Evolutionary conservation across 1,284 basidiomycete species (phyloP), one percentile per base, ranked within the genome.

Genomic region (Fomes fomentarius): DNA sequence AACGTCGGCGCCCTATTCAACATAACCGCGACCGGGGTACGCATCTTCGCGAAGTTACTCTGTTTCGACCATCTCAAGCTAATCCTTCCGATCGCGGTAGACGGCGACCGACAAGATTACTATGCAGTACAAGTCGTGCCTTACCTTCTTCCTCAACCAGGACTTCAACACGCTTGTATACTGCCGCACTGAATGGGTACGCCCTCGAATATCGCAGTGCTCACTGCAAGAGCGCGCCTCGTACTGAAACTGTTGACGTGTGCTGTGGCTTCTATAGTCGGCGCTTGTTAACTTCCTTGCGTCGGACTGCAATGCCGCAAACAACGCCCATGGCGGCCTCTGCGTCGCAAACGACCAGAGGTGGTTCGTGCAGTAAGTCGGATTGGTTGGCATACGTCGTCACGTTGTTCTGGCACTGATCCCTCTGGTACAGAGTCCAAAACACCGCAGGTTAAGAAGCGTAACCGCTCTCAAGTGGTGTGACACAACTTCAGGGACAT

Each of bases 251-350:
- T n/a, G n/a, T n/a, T n/a, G n/a, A n/a, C n/a, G n/a, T n/a, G n/a
- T n/a, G n/a, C n/a, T n/a, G n/a, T n/a, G n/a, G n/a, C n/a, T n/a
- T n/a, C n/a, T 15, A n/a, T 50, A 78, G 76, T 70, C 77, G 28
- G 57, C 63, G 34, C 62, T 77, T 39, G 62, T 78, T 24, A 70
- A 77, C 56, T 75, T 67, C 37, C 65, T 79, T 30, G 74, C 78
- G 0, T 67, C 65, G 26, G 77, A 76, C 62, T 80, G 78, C 60
- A 75, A 78, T 60, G 66, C 76, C 1, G 67, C 73, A 1, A 74
- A 80, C 69, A 79, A 78, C 53, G 76, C 77, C 7, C 78, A 79
- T 54, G 79, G 78, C 12, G 78, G 78, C 1, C 68, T 75, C 50
- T 80, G 78, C 55, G 74, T 79, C 22, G 74, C 77, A 11, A 62